A percentile compares a stretch with the other conserved stretches of the same genome.
These are phyloP conservation scores for Aquilaria agallochum DNA, from an alignment of 441 rosid species.

Conservation along the genomic window DNA sequence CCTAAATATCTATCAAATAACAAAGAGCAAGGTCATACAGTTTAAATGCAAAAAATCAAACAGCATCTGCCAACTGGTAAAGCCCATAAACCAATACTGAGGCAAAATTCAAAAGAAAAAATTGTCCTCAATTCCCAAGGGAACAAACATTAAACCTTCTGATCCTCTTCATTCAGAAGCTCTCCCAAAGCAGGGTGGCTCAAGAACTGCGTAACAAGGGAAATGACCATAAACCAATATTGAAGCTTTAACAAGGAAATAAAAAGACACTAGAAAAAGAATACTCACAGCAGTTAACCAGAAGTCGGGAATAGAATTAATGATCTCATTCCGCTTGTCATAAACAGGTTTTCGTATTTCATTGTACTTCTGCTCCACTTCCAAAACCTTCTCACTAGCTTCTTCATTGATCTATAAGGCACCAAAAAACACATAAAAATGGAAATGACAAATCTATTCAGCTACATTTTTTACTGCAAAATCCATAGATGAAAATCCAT, in stretches of 20 bases:
- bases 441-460: background rate
- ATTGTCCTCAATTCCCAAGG: background rate
- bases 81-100: background rate
- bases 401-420: slow-evolving; percentile 76
- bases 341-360: slow-evolving; percentile 85
- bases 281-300: slow-evolving; percentile 95
- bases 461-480: too few species aligned
- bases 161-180: slow-evolving; percentile 86
- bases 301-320: slow-evolving; percentile 85
- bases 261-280: background rate
- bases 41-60: background rate
- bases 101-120: slow-evolving; percentile 5
- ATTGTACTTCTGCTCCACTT: slow-evolving; percentile 91
- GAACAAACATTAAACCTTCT: slow-evolving; percentile 56
- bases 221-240: background rate
- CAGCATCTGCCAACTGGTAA: background rate
- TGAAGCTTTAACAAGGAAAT: background rate
- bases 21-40: background rate
- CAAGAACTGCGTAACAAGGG: slow-evolving; percentile 52
- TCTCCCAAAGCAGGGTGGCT: slow-evolving; percentile 89
- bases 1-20: slow-evolving; percentile 60
- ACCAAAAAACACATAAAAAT: background rate
- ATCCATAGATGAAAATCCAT: too few species aligned
- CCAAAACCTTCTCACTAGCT: slow-evolving; percentile 92
- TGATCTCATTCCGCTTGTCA: slow-evolving; percentile 76